Evolutionary conservation across 371 early-diverging fungal species (phyloP), one percentile per base, ranked within the genome.

Genomic region (Nematocida major): DNA sequence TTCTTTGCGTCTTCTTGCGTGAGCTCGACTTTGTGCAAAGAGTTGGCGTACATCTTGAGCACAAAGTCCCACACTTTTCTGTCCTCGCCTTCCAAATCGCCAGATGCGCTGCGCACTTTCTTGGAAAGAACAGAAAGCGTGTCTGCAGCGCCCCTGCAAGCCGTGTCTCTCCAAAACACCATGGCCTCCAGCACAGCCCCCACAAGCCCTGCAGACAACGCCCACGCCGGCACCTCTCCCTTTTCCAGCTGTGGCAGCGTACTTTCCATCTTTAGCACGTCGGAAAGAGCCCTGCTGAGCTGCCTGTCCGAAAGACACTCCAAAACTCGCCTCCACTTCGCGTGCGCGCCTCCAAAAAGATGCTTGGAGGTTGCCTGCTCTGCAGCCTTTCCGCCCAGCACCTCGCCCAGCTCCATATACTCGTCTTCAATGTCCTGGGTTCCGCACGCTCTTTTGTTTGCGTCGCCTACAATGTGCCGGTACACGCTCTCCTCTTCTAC

Each of bases 381-480:
- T 36, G 54, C 15, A 13, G n/a, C 30, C n/a, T 20, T 13, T 15
- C n/a, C 15, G 11, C 22, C 54, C 7, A 67, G 13, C 15, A 57
- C 3, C n/a, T 67, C 67, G 3, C 26, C 18, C 18, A 63, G 34
- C 18, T 30, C 48, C 20, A 63, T 1, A 11, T 20, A 61, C 13
- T 45, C 65, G 40, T 62, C 62, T 32, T 11, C 3, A 9, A 73
- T 24, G 30, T 73, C 65, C 24, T 59, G 43, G 11, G 59, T 43
- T 1, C 76, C 76, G 26, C 53, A 26, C 9, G 30, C 34, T 15
- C 24, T 22, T 54, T 50, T 63, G 26, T 73, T 43, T 38, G 63
- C 59, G 2, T 61, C 62, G 0, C 3, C 34, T 24, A 63, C 62
- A 49, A 73, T 63, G 39, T 73, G 38, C n/a, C 51, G 11, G 18